phyloP scores from a whole-genome alignment of 441 rosid genomes.

The Eruca vesicaria region DNA sequence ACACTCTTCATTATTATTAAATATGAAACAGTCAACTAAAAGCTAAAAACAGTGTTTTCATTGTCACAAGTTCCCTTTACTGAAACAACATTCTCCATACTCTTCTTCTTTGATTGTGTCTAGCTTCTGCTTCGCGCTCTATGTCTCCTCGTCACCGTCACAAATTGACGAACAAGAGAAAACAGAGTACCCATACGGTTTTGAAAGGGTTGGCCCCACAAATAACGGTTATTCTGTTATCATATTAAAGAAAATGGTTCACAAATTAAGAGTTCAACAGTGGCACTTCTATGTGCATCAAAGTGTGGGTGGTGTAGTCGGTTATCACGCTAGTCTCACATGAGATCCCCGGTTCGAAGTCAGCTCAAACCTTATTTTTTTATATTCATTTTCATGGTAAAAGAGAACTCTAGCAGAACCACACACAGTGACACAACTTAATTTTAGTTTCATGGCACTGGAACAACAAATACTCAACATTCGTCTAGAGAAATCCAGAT shows the following conservation, averaged over 20 bases:
- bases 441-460: no score
- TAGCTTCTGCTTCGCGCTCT: slow-evolving; percentile 62
- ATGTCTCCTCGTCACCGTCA: slow-evolving; percentile 63
- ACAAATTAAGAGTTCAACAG: neutral
- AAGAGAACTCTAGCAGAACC: no score
- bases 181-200: no score
- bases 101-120: slow-evolving; percentile 90
- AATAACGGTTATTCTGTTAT: neutral
- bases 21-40: neutral
- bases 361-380: neutral
- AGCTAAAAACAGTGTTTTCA: neutral
- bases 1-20: neutral
- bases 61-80: neutral
- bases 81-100: slow-evolving; percentile 39
- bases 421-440: no score
- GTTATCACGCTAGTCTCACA: slow-evolving; percentile 99
- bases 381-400: neutral
- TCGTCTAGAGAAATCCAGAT: neutral
- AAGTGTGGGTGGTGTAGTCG: slow-evolving; percentile 98
- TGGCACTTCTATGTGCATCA: neutral
- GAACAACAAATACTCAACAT: no score
- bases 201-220: no score
- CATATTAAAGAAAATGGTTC: neutral
- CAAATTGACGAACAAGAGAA: slow-evolving; percentile 40
- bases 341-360: slow-evolving; percentile 80